Conservation (phyloP, 768 basidiomycete genomes). For the Psilocybe cubensis region DNA sequence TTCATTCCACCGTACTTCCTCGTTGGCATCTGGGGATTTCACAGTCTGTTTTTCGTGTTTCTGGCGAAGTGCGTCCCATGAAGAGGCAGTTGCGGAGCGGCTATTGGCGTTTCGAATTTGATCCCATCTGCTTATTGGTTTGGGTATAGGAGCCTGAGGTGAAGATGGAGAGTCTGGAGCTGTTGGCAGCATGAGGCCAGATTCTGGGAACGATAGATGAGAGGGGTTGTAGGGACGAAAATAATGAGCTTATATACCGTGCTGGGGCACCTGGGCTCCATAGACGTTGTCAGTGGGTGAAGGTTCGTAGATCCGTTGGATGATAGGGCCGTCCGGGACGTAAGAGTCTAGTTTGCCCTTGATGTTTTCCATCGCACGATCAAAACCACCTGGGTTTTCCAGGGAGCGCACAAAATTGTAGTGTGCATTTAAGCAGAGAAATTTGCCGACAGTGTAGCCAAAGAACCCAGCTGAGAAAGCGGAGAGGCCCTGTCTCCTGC, state of each 20-base stretch:
- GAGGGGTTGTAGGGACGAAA: not conserved
- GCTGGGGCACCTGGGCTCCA: constrained; percentile 4
- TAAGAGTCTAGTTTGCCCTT: constrained; percentile 43
- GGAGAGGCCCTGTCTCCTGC: constrained; percentile 8
- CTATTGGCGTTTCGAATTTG: constrained; percentile 62
- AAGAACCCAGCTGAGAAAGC: constrained; percentile 24
- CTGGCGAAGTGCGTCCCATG: constrained; percentile 74
- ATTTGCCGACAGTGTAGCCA: constrained; percentile 35
- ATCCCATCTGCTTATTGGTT: constrained; percentile 57
- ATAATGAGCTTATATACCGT: constrained; percentile 9
- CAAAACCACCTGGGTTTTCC: constrained; percentile 44
- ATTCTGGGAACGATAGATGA: constrained; percentile 8
- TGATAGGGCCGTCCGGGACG: constrained; percentile 29
- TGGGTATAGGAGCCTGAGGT: constrained; percentile 10
- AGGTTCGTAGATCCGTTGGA: constrained; percentile 26
- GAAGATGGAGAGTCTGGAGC: constrained; percentile 5
- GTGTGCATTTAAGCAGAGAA: constrained; percentile 32
- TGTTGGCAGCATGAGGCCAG: constrained; percentile 13
- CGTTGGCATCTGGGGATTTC: constrained; percentile 7
- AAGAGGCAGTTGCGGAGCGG: constrained; percentile 46
- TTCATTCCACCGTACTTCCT: constrained; percentile 10
- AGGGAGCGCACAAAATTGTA: constrained; percentile 39
- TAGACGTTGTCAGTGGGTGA: constrained; percentile 13
- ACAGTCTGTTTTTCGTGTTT: constrained; percentile 46
- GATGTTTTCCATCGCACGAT: constrained; percentile 44